phyloP scores from a whole-genome alignment of 2,329 filamentous ascomycete species.

The Aspergillus oerlinghausenensis region DNA sequence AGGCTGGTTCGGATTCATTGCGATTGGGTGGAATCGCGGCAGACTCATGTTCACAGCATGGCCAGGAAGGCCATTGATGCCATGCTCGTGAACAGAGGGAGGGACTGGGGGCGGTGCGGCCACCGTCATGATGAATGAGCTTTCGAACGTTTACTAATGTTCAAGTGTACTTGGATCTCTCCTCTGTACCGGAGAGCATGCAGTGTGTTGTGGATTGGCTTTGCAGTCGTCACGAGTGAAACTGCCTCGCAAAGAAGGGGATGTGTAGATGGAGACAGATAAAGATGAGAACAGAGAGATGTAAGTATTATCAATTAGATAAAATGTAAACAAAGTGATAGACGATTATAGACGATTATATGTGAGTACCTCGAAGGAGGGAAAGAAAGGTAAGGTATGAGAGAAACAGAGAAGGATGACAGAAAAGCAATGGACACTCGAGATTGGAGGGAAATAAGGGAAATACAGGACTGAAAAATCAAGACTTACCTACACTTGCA shows the following conservation, averaged over 20 bases:
- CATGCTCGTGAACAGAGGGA: constrained; percentile 29
- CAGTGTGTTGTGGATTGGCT: neutral
- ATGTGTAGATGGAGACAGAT: neutral
- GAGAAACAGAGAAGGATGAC: neutral
- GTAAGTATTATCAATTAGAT: constrained; percentile 4
- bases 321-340: constrained; percentile 2
- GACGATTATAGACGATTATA: neutral
- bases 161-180: neutral
- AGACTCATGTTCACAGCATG: constrained; percentile 28
- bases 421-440: neutral
- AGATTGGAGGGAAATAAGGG: neutral
- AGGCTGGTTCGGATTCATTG: constrained; percentile 35
- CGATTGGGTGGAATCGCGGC: constrained; percentile 38
- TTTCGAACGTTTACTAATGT: neutral
- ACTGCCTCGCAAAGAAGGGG: neutral
- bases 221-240: neutral
- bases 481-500: neutral
- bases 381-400: neutral
- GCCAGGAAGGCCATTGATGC: constrained; percentile 22
- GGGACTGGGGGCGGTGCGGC: constrained; percentile 31
- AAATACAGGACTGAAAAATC: neutral
- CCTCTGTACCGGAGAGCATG: neutral
- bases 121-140: constrained; percentile 28
- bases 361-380: neutral
- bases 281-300: neutral